A percentile compares a stretch with the other conserved stretches of the same genome.
Conservation (phyloP, 495 filamentous ascomycete species). For the Pseudotulostoma volvatum region DNA sequence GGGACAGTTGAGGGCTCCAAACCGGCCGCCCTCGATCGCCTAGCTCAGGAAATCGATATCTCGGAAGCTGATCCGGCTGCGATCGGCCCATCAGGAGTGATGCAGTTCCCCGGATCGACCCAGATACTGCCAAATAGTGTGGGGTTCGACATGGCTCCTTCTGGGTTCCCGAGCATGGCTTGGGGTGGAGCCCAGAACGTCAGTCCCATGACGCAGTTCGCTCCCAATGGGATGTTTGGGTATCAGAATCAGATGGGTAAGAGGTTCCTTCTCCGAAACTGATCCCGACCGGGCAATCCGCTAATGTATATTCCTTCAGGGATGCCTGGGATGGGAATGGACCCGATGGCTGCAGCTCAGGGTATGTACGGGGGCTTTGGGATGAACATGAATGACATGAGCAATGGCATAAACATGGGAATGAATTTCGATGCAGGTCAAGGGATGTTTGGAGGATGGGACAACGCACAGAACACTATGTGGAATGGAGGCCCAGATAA, state of each 20-base stretch:
- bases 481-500: slow-evolving; percentile 62
- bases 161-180: slow-evolving; percentile 46
- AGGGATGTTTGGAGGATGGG: slow-evolving; percentile 48
- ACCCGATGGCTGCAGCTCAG: slow-evolving; percentile 73
- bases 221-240: slow-evolving; percentile 58
- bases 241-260: slow-evolving; percentile 65
- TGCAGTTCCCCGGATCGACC: slow-evolving; percentile 5
- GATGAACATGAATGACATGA: slow-evolving; percentile 89
- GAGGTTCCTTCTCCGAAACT: slow-evolving; percentile 16
- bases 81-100: slow-evolving; percentile 11
- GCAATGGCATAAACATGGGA: slow-evolving; percentile 76
- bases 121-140: slow-evolving; percentile 13
- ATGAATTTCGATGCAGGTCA: slow-evolving; percentile 53
- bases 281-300: not conserved
- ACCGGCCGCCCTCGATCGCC: too few species aligned
- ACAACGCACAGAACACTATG: slow-evolving; percentile 43
- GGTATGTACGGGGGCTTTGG: slow-evolving; percentile 78
- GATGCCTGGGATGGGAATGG: slow-evolving; percentile 72
- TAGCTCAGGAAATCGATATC: too few species aligned
- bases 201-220: slow-evolving; percentile 57
- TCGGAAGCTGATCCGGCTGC: slow-evolving; percentile 9
- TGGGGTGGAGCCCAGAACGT: slow-evolving; percentile 47
- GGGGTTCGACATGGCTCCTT: slow-evolving; percentile 16
- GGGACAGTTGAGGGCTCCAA: too few species aligned
- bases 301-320: slow-evolving; percentile 36